Conservation (phyloP, 257 asterid genomes). For the Solanum commersonii region DNA sequence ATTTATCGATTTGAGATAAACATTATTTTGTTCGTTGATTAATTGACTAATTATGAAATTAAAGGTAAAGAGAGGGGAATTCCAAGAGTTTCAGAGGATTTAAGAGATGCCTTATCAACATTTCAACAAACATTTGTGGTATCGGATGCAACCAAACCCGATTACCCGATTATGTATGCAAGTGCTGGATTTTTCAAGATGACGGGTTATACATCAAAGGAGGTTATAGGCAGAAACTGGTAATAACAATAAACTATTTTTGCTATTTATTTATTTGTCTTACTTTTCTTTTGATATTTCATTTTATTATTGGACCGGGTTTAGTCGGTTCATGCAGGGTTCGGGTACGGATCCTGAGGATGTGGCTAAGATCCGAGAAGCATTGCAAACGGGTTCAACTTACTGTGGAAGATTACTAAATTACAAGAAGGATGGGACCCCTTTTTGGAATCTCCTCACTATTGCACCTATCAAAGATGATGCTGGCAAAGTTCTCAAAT, state of each 20-base stretch:
- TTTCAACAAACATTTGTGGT: slow-evolving; percentile 98
- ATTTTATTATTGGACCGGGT: background rate
- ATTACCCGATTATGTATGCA: slow-evolving; percentile 82
- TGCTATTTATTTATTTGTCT: background rate
- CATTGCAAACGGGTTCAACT: slow-evolving; percentile 43
- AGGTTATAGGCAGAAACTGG: slow-evolving; percentile 90
- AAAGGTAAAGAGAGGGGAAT: slow-evolving; percentile 52
- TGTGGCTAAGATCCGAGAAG: slow-evolving; percentile 78
- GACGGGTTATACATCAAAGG: slow-evolving; percentile 93
- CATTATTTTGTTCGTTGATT: no score
- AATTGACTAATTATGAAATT: background rate
- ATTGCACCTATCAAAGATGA: slow-evolving; percentile 95
- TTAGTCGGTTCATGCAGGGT: slow-evolving; percentile 92
- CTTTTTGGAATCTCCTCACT: slow-evolving; percentile 95
- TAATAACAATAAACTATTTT: background rate
- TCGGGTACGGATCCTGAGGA: slow-evolving; percentile 75
- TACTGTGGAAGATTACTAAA: slow-evolving; percentile 90
- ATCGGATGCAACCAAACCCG: slow-evolving; percentile 87
- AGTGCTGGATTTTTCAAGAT: slow-evolving; percentile 98
- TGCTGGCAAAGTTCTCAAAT: slow-evolving; percentile 73
- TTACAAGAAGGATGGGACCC: slow-evolving; percentile 93
- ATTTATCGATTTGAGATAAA: no score
- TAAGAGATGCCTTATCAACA: slow-evolving; percentile 79
- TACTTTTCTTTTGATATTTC: background rate
- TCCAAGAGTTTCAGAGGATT: slow-evolving; percentile 73